These are phyloP conservation scores for Bolboschoenus planiculmis DNA, from an alignment of 176 grass and related monocot species.

Conservation along the genomic window DNA sequence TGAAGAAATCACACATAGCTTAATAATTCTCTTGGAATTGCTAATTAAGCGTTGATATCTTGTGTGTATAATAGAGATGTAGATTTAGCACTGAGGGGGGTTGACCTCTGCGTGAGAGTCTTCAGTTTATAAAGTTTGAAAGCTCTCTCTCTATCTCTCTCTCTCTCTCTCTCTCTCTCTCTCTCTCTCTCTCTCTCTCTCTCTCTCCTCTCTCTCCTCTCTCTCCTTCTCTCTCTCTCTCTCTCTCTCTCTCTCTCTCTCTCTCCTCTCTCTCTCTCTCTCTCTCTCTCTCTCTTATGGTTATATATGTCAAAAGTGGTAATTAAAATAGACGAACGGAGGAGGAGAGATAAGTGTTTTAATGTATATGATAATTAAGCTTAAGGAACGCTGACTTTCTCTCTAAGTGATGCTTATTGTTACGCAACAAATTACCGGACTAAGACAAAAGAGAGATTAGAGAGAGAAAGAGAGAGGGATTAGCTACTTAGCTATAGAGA, in stretches of 20 bases:
- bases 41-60: neutral
- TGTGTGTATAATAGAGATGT: neutral
- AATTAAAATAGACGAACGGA: neutral
- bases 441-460: neutral
- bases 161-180: neutral
- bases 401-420: slow-evolving; percentile 7
- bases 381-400: slow-evolving; percentile 14
- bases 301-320: neutral
- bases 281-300: too few relatives aligned
- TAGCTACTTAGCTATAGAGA: too few relatives aligned
- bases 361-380: neutral
- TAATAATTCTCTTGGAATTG: neutral
- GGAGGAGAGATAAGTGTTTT: neutral
- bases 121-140: neutral
- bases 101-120: neutral
- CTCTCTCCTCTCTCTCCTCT: too few relatives aligned
- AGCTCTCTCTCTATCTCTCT: neutral
- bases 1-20: slow-evolving; percentile 81
- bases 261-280: too few relatives aligned
- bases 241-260: too few relatives aligned
- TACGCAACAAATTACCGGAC: slow-evolving; percentile 22
- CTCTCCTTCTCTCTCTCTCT: too few relatives aligned
- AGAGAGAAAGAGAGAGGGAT: too few relatives aligned
- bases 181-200: too few relatives aligned
- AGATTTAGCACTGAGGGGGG: too few relatives aligned